Base-by-base conservation (phyloP, 331 rosid genomes). In the Rhamnella rubrinervis region DNA sequence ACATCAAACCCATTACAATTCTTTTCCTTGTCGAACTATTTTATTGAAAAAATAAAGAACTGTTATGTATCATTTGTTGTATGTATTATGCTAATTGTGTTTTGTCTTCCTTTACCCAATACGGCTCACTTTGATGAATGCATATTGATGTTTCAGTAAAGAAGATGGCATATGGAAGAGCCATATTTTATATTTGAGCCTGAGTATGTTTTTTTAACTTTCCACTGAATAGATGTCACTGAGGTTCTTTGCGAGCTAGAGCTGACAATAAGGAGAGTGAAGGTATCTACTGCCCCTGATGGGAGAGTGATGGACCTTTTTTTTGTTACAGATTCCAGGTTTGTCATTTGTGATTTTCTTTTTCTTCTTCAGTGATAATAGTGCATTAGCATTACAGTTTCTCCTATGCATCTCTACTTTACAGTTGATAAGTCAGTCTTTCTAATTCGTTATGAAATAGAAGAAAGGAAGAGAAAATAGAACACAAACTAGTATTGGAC, bases 241-340 rank as follows among this genome's bases (percentile, higher is more conserved):
- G 73, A 69, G 69, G 85, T 77, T 67, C 92, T 84, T 61, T 84
- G 80, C 23, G 83, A 81, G 75, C 80, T 86, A 25, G 92, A 86
- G 61, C 78, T 86, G 59, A 86, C 86, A 1, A 76, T 86, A 60
- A 64, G 73, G 71, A 81, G 85, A 73, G 88, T 86, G 75, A 86
- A 86, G 76, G 81, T 86, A 60, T 81, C 85, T 47, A 84, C 85
- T 26, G 40, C 92, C 56, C 92, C 92, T 0, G 88, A 86, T 75
- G 85, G 85, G 71, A 79, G 71, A 77, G 80, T 81, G 65, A 86
- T 86, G 92, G 85, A 84, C 82, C 88, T 86, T 63, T 76, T 86
- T 63, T 86, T 86, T 52, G 52, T 86, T 18, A 81, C 92, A 16
- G 92, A 86, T 64, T 61, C 92, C 31, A 86, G 92, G 87, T 86